These are phyloP conservation scores for Ganoderma meredithae DNA, from an alignment of 1,284 basidiomycete genomes.

Conservation along the genomic window DNA sequence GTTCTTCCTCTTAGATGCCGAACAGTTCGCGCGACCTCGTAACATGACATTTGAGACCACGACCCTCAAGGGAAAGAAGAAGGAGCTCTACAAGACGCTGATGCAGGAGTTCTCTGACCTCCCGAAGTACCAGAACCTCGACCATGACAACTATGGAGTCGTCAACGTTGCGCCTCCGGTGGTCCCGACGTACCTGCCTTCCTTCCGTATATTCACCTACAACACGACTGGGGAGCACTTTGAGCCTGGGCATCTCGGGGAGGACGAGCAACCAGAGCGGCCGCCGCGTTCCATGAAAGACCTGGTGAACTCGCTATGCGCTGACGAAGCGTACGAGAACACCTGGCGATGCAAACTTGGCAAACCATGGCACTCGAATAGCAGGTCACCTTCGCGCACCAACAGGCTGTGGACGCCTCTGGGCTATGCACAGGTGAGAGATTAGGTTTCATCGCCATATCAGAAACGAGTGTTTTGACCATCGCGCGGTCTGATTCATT, in stretches of 20 bases:
- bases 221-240: constrained; percentile 63
- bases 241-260: constrained; percentile 34
- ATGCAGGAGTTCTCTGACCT: constrained; percentile 64
- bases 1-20: constrained; percentile 71
- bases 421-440: constrained; percentile 81
- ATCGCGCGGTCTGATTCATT: constrained; percentile 20
- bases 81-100: constrained; percentile 58
- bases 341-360: constrained; percentile 68
- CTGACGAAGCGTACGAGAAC: constrained; percentile 55
- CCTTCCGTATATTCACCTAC: constrained; percentile 85
- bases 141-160: constrained; percentile 74
- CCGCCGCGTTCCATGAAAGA: constrained; percentile 58
- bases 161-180: constrained; percentile 84
- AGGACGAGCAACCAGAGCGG: constrained; percentile 41
- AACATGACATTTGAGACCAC: constrained; percentile 27
- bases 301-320: constrained; percentile 48
- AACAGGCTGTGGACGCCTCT: constrained; percentile 79
- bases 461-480: constrained; percentile 12
- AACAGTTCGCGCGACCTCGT: constrained; percentile 47
- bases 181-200: constrained; percentile 90
- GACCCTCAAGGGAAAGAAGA: constrained; percentile 41
- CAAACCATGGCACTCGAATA: constrained; percentile 67
- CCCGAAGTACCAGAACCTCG: constrained; percentile 57
- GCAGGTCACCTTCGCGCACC: constrained; percentile 71
- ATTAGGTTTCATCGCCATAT: constrained; percentile 22